Conservation (phyloP, 1,284 basidiomycete genomes). For the Exobasidium cylindrosporum region DNA sequence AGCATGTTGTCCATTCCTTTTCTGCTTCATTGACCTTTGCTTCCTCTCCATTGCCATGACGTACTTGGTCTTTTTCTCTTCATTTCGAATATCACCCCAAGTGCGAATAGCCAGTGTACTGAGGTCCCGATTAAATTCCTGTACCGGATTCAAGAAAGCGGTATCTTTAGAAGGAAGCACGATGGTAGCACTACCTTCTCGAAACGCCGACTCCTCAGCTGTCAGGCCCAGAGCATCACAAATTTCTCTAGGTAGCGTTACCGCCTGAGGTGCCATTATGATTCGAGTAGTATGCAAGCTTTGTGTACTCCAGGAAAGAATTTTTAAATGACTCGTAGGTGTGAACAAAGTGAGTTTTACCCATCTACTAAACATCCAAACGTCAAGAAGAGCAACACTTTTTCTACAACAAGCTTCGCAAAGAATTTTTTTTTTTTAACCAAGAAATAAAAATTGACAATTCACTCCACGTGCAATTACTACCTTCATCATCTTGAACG, state of each 20-base stretch:
- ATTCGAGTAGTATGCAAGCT: neutral
- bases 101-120: constrained; percentile 82
- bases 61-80: constrained; percentile 53
- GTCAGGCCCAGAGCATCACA: constrained; percentile 32
- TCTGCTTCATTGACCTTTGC: neutral
- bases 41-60: constrained; percentile 25
- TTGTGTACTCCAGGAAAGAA: too few relatives aligned
- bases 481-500: too few relatives aligned
- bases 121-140: constrained; percentile 95
- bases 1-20: neutral
- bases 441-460: too few relatives aligned
- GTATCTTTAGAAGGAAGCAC: constrained; percentile 51
- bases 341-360: too few relatives aligned
- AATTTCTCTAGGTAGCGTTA: constrained; percentile 36
- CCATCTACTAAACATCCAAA: too few relatives aligned
- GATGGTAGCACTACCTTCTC: constrained; percentile 51
- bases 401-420: too few relatives aligned
- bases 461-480: too few relatives aligned
- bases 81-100: constrained; percentile 75
- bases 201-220: constrained; percentile 43
- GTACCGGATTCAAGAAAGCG: constrained; percentile 91
- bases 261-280: constrained; percentile 47
- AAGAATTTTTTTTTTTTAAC: too few relatives aligned
- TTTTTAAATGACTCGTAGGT: too few relatives aligned
- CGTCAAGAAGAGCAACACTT: too few relatives aligned